Evolutionary conservation across 768 basidiomycete species (phyloP), one percentile per base, ranked within the genome.

Genomic region (Xerocomellus chrysenteron): DNA sequence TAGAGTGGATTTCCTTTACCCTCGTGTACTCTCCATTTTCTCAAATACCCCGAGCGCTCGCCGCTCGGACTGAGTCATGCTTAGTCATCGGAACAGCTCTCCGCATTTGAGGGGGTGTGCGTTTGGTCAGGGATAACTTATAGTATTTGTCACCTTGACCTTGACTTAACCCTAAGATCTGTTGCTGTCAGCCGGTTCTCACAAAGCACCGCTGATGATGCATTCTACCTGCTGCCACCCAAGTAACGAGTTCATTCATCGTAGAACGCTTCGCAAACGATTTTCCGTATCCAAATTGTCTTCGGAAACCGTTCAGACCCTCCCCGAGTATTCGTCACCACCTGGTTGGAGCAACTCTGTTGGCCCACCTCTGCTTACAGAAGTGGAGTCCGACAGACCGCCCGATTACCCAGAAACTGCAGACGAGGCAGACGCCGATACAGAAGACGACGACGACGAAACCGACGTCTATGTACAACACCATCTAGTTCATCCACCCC

Each of bases 341-440:
- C 73, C 46, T 60, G 28, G 53, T 35, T 65, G 61, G 67, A 62
- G 55, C 47, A 61, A 24, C 47, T 52, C 54, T 30, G 48, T 54
- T 49, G 54, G 19, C 50, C 51, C 52, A 28, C 47, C 40, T 64
- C 70, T 30, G 41, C 71, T 60, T 57, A 62, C 66, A 33, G 74
- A 65, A 42, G 60, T 65, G 9, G 73, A 77, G n/a, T 79, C 74
- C 40, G 87, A 88, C 70, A 76, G 73, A 37, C 88, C 88, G 16
- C 88, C 88, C 36, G 87, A 88, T 65, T 90, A 90, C 64, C 82
- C 87, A 46, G 85, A 88, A 65, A 87, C 87, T 55, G 83, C 86
- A 60, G 85, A 90, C 67, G 89, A 91, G 65, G 87, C 81, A 16
- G 89, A 90, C 76, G 83, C 80, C 39, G 87, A 90, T 65, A 81